Percentiles rank a stretch among this genome's conserved stretches.
Evolutionary conservation across 805 yeast species (phyloP).

Genomic region (Dipodascopsis tothii): DNA sequence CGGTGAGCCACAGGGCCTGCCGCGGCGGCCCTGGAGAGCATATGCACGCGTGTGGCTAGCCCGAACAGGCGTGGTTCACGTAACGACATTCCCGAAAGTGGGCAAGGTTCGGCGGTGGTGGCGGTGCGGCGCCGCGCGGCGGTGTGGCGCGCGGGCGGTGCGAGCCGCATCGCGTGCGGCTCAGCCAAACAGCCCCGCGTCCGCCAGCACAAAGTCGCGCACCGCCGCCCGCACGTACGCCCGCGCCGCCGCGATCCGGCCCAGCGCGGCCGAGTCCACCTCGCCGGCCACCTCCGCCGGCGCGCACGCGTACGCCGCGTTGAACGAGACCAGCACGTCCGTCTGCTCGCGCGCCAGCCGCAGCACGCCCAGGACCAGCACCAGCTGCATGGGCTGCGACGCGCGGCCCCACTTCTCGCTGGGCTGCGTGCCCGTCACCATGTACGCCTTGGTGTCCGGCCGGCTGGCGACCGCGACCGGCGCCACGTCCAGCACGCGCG

Average conservation of each 20-base stretch:
- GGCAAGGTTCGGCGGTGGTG: too few species aligned
- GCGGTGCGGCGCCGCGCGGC: too few species aligned
- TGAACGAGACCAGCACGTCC: slow-evolving; percentile 53
- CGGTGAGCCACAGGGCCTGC: too few species aligned
- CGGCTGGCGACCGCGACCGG: background rate
- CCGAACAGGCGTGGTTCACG: too few species aligned
- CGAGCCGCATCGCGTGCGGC: too few species aligned
- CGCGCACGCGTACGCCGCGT: slow-evolving; percentile 41
- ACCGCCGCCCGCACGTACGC: slow-evolving; percentile 2
- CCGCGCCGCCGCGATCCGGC: slow-evolving; percentile 3
- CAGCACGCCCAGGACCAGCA: slow-evolving; percentile 48
- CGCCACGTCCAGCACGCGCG: slow-evolving; percentile 2
- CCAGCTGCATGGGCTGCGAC: slow-evolving; percentile 32
- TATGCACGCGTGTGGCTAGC: too few species aligned
- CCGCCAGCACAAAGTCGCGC: slow-evolving; percentile 2
- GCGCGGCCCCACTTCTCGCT: slow-evolving; percentile 23
- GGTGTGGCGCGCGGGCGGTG: too few species aligned
- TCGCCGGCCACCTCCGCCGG: slow-evolving; percentile 1
- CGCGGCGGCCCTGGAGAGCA: too few species aligned
- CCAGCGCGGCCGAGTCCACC: slow-evolving; percentile 1
- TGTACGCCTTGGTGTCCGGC: slow-evolving; percentile 9
- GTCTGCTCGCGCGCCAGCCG: slow-evolving; percentile 46
- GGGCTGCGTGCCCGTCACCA: slow-evolving; percentile 7
- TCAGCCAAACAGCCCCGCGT: slow-evolving; percentile 17
- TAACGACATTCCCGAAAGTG: too few species aligned